Evolutionary conservation across 1,139 yeast genomes (phyloP).

Genomic region (Candida sanyaensis): DNA sequence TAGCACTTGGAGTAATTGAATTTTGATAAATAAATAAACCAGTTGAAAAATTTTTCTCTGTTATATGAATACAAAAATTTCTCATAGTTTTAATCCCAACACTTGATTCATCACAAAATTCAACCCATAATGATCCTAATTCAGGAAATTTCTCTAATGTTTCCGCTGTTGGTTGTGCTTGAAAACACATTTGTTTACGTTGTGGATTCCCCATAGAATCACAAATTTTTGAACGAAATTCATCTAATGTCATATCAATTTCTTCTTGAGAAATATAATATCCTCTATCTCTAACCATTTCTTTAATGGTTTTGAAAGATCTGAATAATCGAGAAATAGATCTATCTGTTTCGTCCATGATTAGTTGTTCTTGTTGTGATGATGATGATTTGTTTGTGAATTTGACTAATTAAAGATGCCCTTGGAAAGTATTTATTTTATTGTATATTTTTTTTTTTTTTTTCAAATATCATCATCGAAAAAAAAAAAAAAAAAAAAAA

Average conservation of each 20-base stretch:
- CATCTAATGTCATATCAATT: constrained; percentile 82
- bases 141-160: constrained; percentile 82
- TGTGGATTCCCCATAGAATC: constrained; percentile 87
- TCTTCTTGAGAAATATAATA: constrained; percentile 91
- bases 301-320: constrained; percentile 89
- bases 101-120: constrained; percentile 93
- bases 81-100: constrained; percentile 99
- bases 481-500: constrained; percentile 1
- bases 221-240: constrained; percentile 83
- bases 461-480: neutral
- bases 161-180: constrained; percentile 89
- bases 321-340: constrained; percentile 92
- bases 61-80: constrained; percentile 90
- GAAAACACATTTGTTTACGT: constrained; percentile 92
- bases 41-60: constrained; percentile 88
- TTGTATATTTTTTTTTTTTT: neutral
- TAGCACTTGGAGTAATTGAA: constrained; percentile 93
- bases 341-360: constrained; percentile 87
- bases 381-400: no score
- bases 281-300: constrained; percentile 95
- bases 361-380: neutral
- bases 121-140: constrained; percentile 93
- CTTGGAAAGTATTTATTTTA: no score
- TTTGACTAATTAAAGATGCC: no score
- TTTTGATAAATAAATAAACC: constrained; percentile 92